Base-by-base conservation (phyloP, 2,329 filamentous ascomycete genomes). In the Phialophora chinensis region DNA sequence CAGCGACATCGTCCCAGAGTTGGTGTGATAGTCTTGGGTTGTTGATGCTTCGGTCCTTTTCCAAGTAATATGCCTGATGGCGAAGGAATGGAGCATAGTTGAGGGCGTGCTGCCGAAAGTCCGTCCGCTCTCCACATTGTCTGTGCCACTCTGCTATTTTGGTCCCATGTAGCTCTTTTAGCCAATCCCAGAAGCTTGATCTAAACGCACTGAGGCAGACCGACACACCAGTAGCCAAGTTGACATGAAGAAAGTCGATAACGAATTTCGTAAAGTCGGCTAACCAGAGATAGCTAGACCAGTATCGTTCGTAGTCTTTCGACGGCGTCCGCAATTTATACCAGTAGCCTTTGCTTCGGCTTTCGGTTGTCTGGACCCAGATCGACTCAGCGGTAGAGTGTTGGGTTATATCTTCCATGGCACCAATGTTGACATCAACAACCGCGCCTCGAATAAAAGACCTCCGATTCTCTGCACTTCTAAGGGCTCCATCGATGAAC, bases 201-300 rank as follows among this genome's bases (percentile, higher is more conserved):
- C 81, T 79, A 69, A 95, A 93, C 60, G 87, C 78, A 2, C 78
- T 62, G 0, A 93, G 79, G 0, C 77, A 76, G 1, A 90, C 83
- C 1, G 20, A 42, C 8, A 75, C 71, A 1, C 69, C 62, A 38
- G 66, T 66, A 11, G 71, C 58, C 1, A 67, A 59, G 6, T 73
- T 59, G 6, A 35, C 20, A 14, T 52, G 17, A 56, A 90, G 79
- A 70, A 85, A 95, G 68, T 93, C 89, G 1, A 93, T 82, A 27
- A 90, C 84, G 72, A 92, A 87, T 73, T 93, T 94, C 0, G 85
- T 83, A 0, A 95, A 79, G 60, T 90, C 84, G 0, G 87, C 89
- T 0, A 93, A 77, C 91, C 91, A 95, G 0, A 88, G 66, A 67
- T 92, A 94, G 0, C 86, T 83, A 0, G 77, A 57, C 66, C 88